phyloP scores from a whole-genome alignment of 1,284 basidiomycete genomes.

The Naganishia liquefaciens region DNA sequence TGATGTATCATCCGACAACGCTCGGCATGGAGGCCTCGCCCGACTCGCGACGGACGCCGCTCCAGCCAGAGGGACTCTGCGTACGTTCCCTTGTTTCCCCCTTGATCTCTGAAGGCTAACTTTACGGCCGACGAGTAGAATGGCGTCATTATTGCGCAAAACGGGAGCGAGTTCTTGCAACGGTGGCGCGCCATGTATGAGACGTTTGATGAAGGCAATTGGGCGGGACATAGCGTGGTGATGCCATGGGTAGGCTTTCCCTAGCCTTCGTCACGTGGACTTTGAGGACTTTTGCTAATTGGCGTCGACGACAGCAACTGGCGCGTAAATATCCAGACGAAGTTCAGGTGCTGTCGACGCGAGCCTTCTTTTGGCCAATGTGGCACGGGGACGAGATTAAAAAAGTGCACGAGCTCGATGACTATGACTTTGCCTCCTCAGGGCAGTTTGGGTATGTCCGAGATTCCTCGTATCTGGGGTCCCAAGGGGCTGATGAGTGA shows the following conservation, averaged over 20 bases:
- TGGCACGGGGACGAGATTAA: slow-evolving; percentile 53
- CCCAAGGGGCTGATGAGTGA: neutral
- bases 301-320: slow-evolving; percentile 40
- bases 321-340: slow-evolving; percentile 53
- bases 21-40: slow-evolving; percentile 56
- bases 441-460: slow-evolving; percentile 51
- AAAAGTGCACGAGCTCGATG: slow-evolving; percentile 45
- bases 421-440: slow-evolving; percentile 45
- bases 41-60: slow-evolving; percentile 41
- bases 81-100: slow-evolving; percentile 37
- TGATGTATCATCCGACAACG: slow-evolving; percentile 52
- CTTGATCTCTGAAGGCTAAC: neutral
- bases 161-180: slow-evolving; percentile 53
- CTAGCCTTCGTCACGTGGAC: neutral
- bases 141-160: slow-evolving; percentile 55
- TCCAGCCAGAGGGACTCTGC: slow-evolving; percentile 53
- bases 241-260: slow-evolving; percentile 45
- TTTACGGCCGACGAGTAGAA: slow-evolving; percentile 52
- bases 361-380: slow-evolving; percentile 58
- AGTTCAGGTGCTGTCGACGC: slow-evolving; percentile 54
- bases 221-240: slow-evolving; percentile 55
- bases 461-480: neutral
- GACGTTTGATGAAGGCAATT: slow-evolving; percentile 50
- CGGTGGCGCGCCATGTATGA: slow-evolving; percentile 54
- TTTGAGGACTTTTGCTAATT: neutral